Conservation (phyloP, 768 basidiomycete genomes). For the Mycena rebaudengoi region DNA sequence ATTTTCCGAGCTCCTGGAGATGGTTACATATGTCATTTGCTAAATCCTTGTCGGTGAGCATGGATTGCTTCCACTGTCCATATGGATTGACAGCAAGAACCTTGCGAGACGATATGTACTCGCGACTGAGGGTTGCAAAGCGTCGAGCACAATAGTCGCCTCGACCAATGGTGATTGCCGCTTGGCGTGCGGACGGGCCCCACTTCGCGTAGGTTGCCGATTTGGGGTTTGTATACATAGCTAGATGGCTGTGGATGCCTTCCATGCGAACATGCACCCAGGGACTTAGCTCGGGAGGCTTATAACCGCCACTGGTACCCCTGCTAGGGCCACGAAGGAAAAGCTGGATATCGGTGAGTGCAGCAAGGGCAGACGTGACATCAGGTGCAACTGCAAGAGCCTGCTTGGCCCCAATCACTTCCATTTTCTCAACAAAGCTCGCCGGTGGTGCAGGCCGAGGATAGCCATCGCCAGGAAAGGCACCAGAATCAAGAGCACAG, state of each 20-base stretch:
- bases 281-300: neutral
- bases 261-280: neutral
- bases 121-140: neutral
- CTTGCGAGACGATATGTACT: conserved; percentile 3
- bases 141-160: neutral
- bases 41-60: conserved; percentile 30
- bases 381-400: neutral
- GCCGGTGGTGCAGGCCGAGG: neutral
- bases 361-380: neutral
- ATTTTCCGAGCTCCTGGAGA: conserved; percentile 20
- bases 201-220: neutral
- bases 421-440: neutral
- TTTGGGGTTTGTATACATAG: neutral
- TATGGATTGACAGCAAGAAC: conserved; percentile 15
- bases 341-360: neutral
- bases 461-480: neutral
- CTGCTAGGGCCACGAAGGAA: neutral
- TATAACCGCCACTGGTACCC: neutral
- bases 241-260: neutral
- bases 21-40: neutral
- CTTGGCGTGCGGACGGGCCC: neutral
- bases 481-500: neutral
- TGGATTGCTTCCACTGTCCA: conserved; percentile 15
- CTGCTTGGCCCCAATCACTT: neutral
- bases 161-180: neutral